phyloP scores from a whole-genome alignment of 306 rosid genomes.

The Lupinus albus region DNA sequence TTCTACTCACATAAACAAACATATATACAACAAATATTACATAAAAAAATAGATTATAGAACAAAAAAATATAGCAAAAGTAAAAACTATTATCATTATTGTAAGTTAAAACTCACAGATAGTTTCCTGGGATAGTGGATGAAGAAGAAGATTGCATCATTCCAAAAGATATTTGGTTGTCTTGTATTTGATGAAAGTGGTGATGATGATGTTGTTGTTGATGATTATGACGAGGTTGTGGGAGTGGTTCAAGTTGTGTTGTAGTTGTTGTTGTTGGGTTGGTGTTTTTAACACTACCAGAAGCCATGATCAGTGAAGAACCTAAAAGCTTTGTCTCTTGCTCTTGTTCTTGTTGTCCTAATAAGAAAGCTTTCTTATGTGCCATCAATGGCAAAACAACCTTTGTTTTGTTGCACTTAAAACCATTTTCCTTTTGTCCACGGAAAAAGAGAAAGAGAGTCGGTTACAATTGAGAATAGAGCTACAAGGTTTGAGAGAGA shows the following conservation, averaged over 20 bases:
- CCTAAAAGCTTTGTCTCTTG: constrained; percentile 41
- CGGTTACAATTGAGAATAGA: constrained; percentile 50
- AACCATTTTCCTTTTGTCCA: constrained; percentile 32
- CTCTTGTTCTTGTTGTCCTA: constrained; percentile 37
- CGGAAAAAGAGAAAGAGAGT: constrained; percentile 43
- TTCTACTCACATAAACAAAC: constrained; percentile 46
- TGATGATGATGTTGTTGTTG: constrained; percentile 28
- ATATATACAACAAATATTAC: not conserved
- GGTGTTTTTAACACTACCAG: constrained; percentile 47
- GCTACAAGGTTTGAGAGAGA: constrained; percentile 24
- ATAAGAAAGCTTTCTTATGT: constrained; percentile 39
- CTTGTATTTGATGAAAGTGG: constrained; percentile 44
- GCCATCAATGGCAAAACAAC: constrained; percentile 59
- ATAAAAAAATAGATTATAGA: not conserved
- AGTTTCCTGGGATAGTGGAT: constrained; percentile 62
- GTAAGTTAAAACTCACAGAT: constrained; percentile 52
- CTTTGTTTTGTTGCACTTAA: constrained; percentile 44
- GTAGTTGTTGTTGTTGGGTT: constrained; percentile 36
- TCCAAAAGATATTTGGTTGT: constrained; percentile 63
- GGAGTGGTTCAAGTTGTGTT: constrained; percentile 50
- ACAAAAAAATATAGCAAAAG: not conserved
- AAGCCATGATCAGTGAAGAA: constrained; percentile 54
- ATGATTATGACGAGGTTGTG: constrained; percentile 41
- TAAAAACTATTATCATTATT: not conserved
- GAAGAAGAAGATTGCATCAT: constrained; percentile 76